phyloP scores from a whole-genome alignment of 2,329 filamentous ascomycete species.

The Xylariomycetidae sp. region DNA sequence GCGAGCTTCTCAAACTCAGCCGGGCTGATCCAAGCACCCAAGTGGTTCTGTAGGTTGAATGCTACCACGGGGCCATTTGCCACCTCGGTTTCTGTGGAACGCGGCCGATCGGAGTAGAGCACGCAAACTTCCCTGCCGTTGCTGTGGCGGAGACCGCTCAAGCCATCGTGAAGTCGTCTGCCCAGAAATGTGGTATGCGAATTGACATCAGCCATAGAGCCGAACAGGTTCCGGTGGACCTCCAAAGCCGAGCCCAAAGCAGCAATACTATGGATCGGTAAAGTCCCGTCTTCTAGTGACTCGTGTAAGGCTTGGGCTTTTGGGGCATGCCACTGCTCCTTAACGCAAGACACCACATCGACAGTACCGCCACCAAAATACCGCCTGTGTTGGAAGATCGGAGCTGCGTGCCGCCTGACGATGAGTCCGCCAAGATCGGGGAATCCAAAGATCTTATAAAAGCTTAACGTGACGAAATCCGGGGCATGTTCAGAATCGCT shows the following conservation, averaged over 20 bases:
- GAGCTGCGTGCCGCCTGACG: conserved; percentile 64
- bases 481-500: conserved; percentile 55
- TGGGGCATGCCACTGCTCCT: conserved; percentile 74
- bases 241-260: conserved; percentile 71
- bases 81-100: conserved; percentile 25
- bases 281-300: conserved; percentile 80
- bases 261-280: conserved; percentile 86
- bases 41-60: conserved; percentile 70
- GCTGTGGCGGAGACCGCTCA: conserved; percentile 58
- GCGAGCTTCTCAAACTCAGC: conserved; percentile 85
- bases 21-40: conserved; percentile 71
- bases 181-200: conserved; percentile 65
- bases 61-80: conserved; percentile 69
- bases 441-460: conserved; percentile 98
- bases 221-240: conserved; percentile 63
- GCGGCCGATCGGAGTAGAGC: conserved; percentile 48
- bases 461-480: conserved; percentile 81
- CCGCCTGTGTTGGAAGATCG: conserved; percentile 57
- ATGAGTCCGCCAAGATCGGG: conserved; percentile 84
- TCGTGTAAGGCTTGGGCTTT: conserved; percentile 72
- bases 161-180: conserved; percentile 48
- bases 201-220: conserved; percentile 62
- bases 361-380: conserved; percentile 97
- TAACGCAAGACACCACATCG: conserved; percentile 75
- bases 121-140: conserved; percentile 62